Evolutionary conservation across 73 alveolate species (phyloP), one percentile per base, ranked within the genome.

Genomic region (Paramecium primaurelia): DNA sequence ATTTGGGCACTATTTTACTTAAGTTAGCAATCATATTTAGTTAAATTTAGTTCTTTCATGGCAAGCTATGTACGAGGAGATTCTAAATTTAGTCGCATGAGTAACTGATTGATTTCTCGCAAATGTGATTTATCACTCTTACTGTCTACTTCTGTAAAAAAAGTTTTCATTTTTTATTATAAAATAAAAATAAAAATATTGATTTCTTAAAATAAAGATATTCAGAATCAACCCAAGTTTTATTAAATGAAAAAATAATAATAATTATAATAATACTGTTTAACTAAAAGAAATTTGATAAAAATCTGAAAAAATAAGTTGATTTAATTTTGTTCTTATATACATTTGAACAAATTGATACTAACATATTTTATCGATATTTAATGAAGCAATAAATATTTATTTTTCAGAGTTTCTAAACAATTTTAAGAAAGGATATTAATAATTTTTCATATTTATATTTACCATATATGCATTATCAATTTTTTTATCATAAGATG

Each of bases 91-190:
- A 64, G 20, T 12, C 84, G 45, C 51, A 64, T 10, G 18, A 64
- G 47, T 28, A 64, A 64, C 26, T 64, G 49, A 64, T 64, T 64
- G 45, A 64, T 64, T 64, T 64, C 84, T 34, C 84, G 42, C 47
- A 64, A 10, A 64, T 32, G 42, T 4, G 42, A 16, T 64, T 28
- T 12, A 64, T 64, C 84, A 64, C 51, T 32, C 47, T 64, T 64
- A 34, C 84, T 64, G 84, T 64, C 84, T 34, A 64, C 84, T 64
- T 64, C 84, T 64, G 84, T 64, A 32, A 64, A 64, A 34, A 64
- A 64, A 3, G 84, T 64, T 28, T 64, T 32, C 84, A 64, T 64
- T 64, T 9, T 34, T 54, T 18, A n/a, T 54, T n/a, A 54, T 7
- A 54, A 2, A 54, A 8, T 54, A n/a, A 18, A 54, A 40, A 40